Evolutionary conservation across 805 yeast genomes (phyloP).

Genomic region (Starmerella floris): DNA sequence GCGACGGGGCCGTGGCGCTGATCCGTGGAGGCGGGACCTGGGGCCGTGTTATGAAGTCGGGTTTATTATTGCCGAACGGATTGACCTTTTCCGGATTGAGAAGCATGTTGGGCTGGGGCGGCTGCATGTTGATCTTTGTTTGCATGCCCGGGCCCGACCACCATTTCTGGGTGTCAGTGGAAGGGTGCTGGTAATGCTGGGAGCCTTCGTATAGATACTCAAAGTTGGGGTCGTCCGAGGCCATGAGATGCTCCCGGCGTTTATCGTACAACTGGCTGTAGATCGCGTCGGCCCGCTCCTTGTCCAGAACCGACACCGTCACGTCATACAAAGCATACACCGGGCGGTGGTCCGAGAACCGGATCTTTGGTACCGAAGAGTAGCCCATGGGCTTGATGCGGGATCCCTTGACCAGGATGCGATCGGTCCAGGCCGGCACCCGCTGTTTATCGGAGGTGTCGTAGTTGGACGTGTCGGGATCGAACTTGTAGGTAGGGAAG

Average conservation of each 20-base stretch:
- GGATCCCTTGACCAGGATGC: constrained; percentile 57
- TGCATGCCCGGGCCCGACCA: constrained; percentile 74
- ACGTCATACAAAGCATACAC: constrained; percentile 69
- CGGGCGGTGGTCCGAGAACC: constrained; percentile 82
- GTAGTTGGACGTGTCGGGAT: constrained; percentile 64
- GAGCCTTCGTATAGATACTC: too few species aligned
- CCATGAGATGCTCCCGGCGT: constrained; percentile 32
- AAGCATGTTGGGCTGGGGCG: constrained; percentile 32
- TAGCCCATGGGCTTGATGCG: constrained; percentile 44
- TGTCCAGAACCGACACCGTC: constrained; percentile 56
- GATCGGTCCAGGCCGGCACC: constrained; percentile 93
- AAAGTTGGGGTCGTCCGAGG: constrained; percentile 19
- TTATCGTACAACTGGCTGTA: constrained; percentile 46
- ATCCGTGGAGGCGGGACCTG: constrained; percentile 7
- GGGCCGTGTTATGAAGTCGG: constrained; percentile 35
- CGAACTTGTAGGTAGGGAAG: constrained; percentile 85
- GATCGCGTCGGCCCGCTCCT: constrained; percentile 41
- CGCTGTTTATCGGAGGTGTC: constrained; percentile 88
- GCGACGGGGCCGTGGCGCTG: neutral
- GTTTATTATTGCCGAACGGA: constrained; percentile 48
- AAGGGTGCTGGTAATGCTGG: constrained; percentile 65
- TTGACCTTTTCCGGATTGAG: constrained; percentile 57
- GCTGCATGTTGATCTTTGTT: constrained; percentile 49
- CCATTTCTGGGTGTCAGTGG: constrained; percentile 74
- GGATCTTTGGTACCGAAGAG: constrained; percentile 44